Conservation (phyloP, 176 grass and related monocot species). For the Bonia amplexicaulis region DNA sequence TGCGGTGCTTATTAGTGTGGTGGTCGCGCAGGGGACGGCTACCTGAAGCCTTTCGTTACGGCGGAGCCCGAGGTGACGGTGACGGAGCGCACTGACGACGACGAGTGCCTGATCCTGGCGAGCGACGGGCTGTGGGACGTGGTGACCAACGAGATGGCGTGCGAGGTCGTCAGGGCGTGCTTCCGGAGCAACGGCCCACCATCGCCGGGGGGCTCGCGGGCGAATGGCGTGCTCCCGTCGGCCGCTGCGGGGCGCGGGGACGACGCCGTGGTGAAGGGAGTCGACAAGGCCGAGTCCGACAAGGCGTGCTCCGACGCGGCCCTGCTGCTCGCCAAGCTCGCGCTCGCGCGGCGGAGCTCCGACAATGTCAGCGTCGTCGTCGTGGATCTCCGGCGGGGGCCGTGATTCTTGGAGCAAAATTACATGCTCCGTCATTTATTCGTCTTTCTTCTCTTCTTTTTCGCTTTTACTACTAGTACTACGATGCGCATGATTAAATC, state of each 20-base stretch:
- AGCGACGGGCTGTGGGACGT: slow-evolving; percentile 78
- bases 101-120: slow-evolving; percentile 65
- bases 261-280: slow-evolving; percentile 1
- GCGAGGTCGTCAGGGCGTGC: slow-evolving; percentile 40
- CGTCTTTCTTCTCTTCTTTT: not conserved
- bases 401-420: slow-evolving; percentile 17
- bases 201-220: not conserved
- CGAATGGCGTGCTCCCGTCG: slow-evolving; percentile 16
- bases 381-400: slow-evolving; percentile 43
- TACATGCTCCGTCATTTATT: not conserved
- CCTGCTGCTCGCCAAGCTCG: slow-evolving; percentile 53
- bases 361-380: slow-evolving; percentile 76
- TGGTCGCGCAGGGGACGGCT: slow-evolving; percentile 51
- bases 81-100: slow-evolving; percentile 31
- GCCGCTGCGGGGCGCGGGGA: not conserved
- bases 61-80: slow-evolving; percentile 62
- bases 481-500: not conserved
- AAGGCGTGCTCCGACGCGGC: slow-evolving; percentile 48
- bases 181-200: slow-evolving; percentile 30
- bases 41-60: slow-evolving; percentile 70
- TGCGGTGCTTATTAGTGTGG: not conserved
- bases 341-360: slow-evolving; percentile 39
- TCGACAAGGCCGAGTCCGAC: slow-evolving; percentile 32
- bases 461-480: not conserved
- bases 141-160: slow-evolving; percentile 53